Conservation (phyloP, 345 rosid genomes). For the Diplotaxis tenuifolia region DNA sequence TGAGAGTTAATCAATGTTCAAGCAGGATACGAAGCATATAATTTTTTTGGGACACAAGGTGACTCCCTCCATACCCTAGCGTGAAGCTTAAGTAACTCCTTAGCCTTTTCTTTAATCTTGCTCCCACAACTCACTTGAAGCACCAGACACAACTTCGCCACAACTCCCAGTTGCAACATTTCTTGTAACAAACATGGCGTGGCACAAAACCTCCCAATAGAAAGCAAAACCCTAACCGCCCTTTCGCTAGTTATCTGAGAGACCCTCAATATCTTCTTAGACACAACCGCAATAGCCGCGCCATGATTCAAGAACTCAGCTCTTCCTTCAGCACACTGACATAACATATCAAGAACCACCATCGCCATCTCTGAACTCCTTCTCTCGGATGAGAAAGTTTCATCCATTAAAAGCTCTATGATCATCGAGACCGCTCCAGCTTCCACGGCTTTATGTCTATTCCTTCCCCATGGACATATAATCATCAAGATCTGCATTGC, state of each 20-base stretch:
- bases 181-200: constrained; percentile 53
- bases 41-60: constrained; percentile 50
- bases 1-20: constrained; percentile 30
- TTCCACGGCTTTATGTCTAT: constrained; percentile 63
- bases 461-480: constrained; percentile 65
- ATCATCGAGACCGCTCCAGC: constrained; percentile 54
- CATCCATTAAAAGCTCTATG: constrained; percentile 66
- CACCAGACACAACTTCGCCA: constrained; percentile 65
- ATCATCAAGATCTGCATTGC: constrained; percentile 51
- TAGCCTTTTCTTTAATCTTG: constrained; percentile 58
- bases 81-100: constrained; percentile 64
- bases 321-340: constrained; percentile 80
- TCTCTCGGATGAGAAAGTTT: constrained; percentile 42
- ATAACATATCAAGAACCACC: constrained; percentile 52
- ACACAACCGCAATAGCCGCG: constrained; percentile 68
- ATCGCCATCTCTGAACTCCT: constrained; percentile 51
- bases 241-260: constrained; percentile 61
- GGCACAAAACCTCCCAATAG: constrained; percentile 59
- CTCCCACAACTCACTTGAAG: constrained; percentile 52
- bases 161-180: constrained; percentile 75
- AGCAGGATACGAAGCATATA: constrained; percentile 49
- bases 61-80: constrained; percentile 66
- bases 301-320: constrained; percentile 62
- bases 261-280: constrained; percentile 77
- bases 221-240: constrained; percentile 61